Evolutionary conservation across 2,329 filamentous ascomycete species (phyloP), one percentile per base, ranked within the genome.

Genomic region (Ophiostoma ips): DNA sequence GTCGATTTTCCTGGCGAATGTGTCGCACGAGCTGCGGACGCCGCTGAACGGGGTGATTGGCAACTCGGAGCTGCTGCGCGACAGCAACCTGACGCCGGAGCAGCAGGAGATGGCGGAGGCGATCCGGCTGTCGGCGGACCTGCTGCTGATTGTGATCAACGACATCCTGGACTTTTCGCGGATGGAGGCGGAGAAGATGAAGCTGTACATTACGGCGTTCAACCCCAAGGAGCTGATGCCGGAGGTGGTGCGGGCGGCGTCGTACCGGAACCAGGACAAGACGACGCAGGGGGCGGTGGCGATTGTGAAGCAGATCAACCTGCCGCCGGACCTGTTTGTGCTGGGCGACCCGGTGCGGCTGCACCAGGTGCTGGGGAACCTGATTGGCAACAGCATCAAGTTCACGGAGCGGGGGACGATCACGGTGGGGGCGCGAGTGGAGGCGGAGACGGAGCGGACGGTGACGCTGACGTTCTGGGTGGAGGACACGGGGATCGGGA

Each of bases 91-190:
- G 49, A 80, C 84, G 56, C 75, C 72, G 52, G 86, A 94, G 55
- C 86, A 94, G 63, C 73, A 81, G 31, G 87, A 94, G 57, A 92
- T 88, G 71, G 84, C 86, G 4, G 87, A 94, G 60, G 90, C 87
- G 15, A 92, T 94, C 50, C 79, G 87, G 46, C 76, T 89, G 31
- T 94, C 86, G 46, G 87, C 87, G 0, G 88, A 95, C 61, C 79
- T 92, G 15, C 68, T 95, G 13, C 71, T 95, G 24, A 92, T 88
- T 0, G 87, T 95, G 45, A 95, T 95, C 67, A 95, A 95, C 61
- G 90, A 96, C 61, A 95, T 95, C 49, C 71, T 95, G 5, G 90
- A 96, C 65, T 94, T 95, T 62, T 95, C 88, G 28, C 94, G 94
- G 64, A 87, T 92, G 69, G 87, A 94, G 63, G 87, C 84, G 3